Percentiles rank a stretch among this genome's conserved stretches.
Evolutionary conservation across 2,329 filamentous ascomycete genomes (phyloP).

Genomic region (Sclerotinia trifoliorum): DNA sequence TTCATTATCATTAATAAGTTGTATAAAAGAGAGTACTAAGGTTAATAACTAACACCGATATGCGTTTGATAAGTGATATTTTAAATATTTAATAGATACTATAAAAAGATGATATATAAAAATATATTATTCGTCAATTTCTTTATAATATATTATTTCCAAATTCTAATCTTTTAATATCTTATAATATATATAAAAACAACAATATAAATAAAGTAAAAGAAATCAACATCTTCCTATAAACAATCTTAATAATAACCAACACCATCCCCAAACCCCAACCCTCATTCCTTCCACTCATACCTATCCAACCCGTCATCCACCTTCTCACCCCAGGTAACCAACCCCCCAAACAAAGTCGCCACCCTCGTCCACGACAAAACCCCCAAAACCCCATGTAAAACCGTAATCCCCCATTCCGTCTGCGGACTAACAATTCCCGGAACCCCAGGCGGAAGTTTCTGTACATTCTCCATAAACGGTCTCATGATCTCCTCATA

Average conservation of each 20-base stretch:
- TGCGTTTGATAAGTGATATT: too few species aligned
- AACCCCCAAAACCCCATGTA: background rate
- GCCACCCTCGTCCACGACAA: slow-evolving; percentile 12
- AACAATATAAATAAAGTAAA: too few species aligned
- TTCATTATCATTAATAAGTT: too few species aligned
- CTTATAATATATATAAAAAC: too few species aligned
- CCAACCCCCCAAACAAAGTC: background rate
- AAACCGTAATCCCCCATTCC: background rate
- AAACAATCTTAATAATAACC: background rate
- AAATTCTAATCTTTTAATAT: too few species aligned
- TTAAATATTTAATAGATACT: too few species aligned
- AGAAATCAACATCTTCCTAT: too few species aligned
- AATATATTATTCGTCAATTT: too few species aligned
- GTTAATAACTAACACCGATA: too few species aligned
- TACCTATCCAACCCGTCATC: background rate
- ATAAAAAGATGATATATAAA: too few species aligned
- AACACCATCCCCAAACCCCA: background rate
- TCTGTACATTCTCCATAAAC: slow-evolving; percentile 5
- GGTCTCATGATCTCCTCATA: slow-evolving; percentile 15
- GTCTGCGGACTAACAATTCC: slow-evolving; percentile 4
- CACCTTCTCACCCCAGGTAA: background rate
- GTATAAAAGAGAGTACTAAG: too few species aligned
- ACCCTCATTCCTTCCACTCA: slow-evolving; percentile 2
- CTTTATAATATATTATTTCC: too few species aligned
- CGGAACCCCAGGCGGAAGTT: slow-evolving; percentile 11